Base-by-base conservation (phyloP, 768 basidiomycete species). In the Russula ochroleuca region DNA sequence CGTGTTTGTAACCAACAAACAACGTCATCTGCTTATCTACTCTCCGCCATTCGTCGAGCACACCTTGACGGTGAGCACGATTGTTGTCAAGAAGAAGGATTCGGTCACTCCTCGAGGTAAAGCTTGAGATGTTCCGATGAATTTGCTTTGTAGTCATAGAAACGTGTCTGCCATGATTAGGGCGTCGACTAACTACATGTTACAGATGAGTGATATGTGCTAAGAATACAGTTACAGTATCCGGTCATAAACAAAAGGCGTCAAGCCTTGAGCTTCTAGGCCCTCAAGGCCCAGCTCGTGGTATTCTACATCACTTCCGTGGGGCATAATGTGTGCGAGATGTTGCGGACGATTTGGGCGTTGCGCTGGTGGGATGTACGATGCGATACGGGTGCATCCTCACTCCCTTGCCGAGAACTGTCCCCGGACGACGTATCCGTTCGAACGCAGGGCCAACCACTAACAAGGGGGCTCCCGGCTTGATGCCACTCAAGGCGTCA, bases 371-470 rank as follows among this genome's bases (percentile, higher is more conserved):
- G 13, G 59, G 31, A 23, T 33, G 63, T 17, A 75, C 72, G 38
- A 84, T 74, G 65, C 80, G 80, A 71, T 86, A 88, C 2, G 86
- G 85, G 64, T 83, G 81, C 9, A 87, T 66, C 23, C 82, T 77
- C 10, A 80, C 76, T 41, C 81, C 81, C 64, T 78, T 78, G 15
- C 77, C 73, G 31, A 83, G 64, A 19, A 72, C 77, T 10, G 74
- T 71, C 38, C 75, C 72, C 1, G 78, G 75, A 13, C 78, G 74
- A 58, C 84, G 81, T 52, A 85, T 72, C 21, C 74, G 72, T 48
- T 78, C 74, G 17, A 85, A 68, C 0, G 80, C 79, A 1, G 76
- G 75, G 1, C 85, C 85, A 15, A 84, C 76, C 57, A 85, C 72
- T 38, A 87, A 75, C 25, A 83, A 69, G 0, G 79, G 74, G 54